Base-by-base conservation (phyloP, 2,329 filamentous ascomycete genomes). In the Alternaria sp. region DNA sequence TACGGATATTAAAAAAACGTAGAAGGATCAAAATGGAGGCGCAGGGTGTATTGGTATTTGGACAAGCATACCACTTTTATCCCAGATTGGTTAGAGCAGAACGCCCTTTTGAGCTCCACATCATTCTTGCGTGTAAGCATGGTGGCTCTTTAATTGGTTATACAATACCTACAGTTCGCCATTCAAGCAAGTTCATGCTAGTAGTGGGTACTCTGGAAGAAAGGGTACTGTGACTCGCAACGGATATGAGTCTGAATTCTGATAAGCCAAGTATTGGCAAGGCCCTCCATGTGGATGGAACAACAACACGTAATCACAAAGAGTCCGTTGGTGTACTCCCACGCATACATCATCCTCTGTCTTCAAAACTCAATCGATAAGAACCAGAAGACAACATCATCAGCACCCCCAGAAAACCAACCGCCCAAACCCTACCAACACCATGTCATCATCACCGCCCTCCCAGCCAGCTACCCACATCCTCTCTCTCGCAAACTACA, bases 401-500 rank as follows among this genome's bases (percentile, higher is more conserved):
- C 26, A 14, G 10, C 2, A 28, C n/a, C 17, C 23, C 14, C n/a
- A 14, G 23, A 14, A 26, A 42, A 8, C 23, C 24, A 13, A n/a
- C 40, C 23, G 26, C 31, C 29, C 36, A 7, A 17, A 21, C 26
- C 42, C 42, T 31, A 14, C 14, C 28, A 6, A 46, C 28, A 52
- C 10, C 13, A 54, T 54, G 53, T n/a, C 55, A 14, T 6, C 50
- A 29, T 8, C 33, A 26, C 24, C 21, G 10, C 29, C 17, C 13
- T 24, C 29, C 21, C 29, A 56, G n/a, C n/a, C 48, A 39, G 14
- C 54, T 11, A 46, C 31, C 14, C 68, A 70, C 39, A 49, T 72
- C 50, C 61, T 71, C 33, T 50, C 64, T 23, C 60, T 57, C 37
- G 34, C 40, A 10, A 34, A 69, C 50, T 72, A 70, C 40, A 60